Conservation (phyloP, 208 protist genomes). For the Crithidia sp. region DNA sequence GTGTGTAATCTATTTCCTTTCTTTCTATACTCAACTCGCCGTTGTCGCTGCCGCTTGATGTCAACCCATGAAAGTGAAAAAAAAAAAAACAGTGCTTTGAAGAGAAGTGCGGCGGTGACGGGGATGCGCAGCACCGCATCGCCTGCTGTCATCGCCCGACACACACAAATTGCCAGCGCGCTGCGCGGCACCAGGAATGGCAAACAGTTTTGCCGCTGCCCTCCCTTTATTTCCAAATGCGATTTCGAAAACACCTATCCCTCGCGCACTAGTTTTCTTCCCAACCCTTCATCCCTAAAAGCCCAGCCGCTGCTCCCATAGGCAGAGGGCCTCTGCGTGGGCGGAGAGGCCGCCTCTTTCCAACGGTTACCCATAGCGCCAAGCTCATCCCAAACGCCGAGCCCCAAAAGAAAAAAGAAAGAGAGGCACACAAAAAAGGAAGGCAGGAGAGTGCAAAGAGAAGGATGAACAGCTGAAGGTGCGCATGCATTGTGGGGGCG, state of each 20-base stretch:
- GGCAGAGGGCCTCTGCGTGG: no score
- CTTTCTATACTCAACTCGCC: slow-evolving; percentile 2
- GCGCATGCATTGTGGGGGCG: no score
- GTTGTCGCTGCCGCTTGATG: slow-evolving; percentile 10
- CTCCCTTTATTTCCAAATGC: no score
- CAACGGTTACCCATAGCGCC: not conserved
- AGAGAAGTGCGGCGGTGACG: not conserved
- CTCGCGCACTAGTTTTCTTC: no score
- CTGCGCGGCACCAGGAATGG: no score
- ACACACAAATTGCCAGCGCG: no score
- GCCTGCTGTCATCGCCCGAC: no score
- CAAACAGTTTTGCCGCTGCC: no score
- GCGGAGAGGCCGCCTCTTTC: not conserved
- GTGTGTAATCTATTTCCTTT: slow-evolving; percentile 2
- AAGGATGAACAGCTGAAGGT: no score
- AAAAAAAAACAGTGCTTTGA: not conserved
- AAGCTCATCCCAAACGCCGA: not conserved
- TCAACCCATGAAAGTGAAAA: not conserved
- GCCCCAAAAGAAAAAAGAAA: not conserved
- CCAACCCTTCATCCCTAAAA: no score
- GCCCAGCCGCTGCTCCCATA: no score
- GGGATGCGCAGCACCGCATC: not conserved
- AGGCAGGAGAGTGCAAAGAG: not conserved
- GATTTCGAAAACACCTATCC: no score
- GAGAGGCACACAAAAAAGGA: not conserved